These are phyloP conservation scores for Pseudogymnoascus sp. DNA, from an alignment of 2,329 filamentous ascomycete genomes.

Conservation along the genomic window DNA sequence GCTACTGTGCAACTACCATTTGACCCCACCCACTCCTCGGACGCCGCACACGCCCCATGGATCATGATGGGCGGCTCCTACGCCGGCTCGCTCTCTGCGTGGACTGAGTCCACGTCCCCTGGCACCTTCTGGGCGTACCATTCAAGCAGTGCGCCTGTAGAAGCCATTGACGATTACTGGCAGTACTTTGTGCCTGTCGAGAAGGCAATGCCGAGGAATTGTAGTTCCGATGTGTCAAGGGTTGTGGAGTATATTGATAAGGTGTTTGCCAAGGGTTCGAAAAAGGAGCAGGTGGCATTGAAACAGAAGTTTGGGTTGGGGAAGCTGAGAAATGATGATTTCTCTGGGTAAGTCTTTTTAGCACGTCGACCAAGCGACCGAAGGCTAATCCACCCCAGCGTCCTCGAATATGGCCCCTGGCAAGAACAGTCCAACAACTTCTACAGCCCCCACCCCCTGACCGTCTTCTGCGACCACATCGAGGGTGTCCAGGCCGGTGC, in stretches of 20 bases:
- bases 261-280: constrained; percentile 35
- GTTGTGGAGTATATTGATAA: constrained; percentile 48
- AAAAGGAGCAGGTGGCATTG: constrained; percentile 34
- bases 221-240: constrained; percentile 41
- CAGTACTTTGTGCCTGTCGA: constrained; percentile 50
- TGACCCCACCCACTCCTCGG: constrained; percentile 38
- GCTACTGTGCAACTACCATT: constrained; percentile 45
- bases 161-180: constrained; percentile 50
- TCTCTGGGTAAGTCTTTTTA: constrained; percentile 20
- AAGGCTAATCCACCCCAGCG: constrained; percentile 23
- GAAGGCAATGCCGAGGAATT: constrained; percentile 50
- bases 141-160: constrained; percentile 45
- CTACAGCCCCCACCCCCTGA: constrained; percentile 37
- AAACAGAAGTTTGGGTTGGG: constrained; percentile 45
- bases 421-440: constrained; percentile 48
- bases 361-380: not conserved
- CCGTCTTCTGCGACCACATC: constrained; percentile 37
- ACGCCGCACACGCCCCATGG: constrained; percentile 47
- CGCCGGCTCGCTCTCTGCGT: constrained; percentile 46
- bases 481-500: constrained; percentile 12
- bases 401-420: constrained; percentile 48
- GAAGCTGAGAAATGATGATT: constrained; percentile 36
- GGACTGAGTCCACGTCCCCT: constrained; percentile 43
- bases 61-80: constrained; percentile 49
- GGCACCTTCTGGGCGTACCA: constrained; percentile 55